These are phyloP conservation scores for Kazachstania sp. DNA, from an alignment of 1,139 yeast species.

Conservation along the genomic window DNA sequence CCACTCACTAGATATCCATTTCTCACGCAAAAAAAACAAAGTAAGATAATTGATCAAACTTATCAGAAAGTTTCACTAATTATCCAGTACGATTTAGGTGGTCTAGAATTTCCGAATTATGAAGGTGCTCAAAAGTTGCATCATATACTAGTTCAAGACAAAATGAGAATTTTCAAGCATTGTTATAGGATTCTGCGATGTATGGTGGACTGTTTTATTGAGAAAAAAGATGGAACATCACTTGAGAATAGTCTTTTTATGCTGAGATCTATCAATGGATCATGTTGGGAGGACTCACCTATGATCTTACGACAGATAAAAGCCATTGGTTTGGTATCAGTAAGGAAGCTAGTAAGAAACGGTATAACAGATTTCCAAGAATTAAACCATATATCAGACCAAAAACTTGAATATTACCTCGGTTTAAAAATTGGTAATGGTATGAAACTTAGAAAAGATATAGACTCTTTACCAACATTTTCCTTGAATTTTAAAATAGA, in stretches of 20 bases:
- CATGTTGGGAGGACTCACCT: slow-evolving; percentile 43
- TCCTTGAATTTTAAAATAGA: slow-evolving; percentile 14
- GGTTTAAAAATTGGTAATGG: slow-evolving; percentile 38
- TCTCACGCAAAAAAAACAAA: slow-evolving; percentile 20
- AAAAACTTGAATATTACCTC: slow-evolving; percentile 35
- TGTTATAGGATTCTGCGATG: slow-evolving; percentile 37
- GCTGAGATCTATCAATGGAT: slow-evolving; percentile 35
- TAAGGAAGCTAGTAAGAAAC: slow-evolving; percentile 34
- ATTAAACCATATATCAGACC: slow-evolving; percentile 25
- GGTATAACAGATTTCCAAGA: slow-evolving; percentile 31
- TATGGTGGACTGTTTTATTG: slow-evolving; percentile 37
- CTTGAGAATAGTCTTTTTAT: slow-evolving; percentile 33
- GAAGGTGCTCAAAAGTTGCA: slow-evolving; percentile 36
- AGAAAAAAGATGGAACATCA: slow-evolving; percentile 36
- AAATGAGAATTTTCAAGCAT: slow-evolving; percentile 35
- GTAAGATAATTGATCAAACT: slow-evolving; percentile 21
- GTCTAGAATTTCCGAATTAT: slow-evolving; percentile 37
- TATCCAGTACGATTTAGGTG: slow-evolving; percentile 42
- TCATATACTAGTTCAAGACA: slow-evolving; percentile 38
- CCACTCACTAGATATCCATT: slow-evolving; percentile 33
- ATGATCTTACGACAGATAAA: slow-evolving; percentile 39
- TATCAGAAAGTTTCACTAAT: slow-evolving; percentile 34
- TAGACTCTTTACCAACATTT: slow-evolving; percentile 30
- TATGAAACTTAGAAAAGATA: slow-evolving; percentile 27
- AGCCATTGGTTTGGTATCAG: slow-evolving; percentile 36